Evolutionary conservation across 1,139 yeast genomes (phyloP), one percentile per base, ranked within the genome.

Genomic region (Yamadazyma atmosphaerica): DNA sequence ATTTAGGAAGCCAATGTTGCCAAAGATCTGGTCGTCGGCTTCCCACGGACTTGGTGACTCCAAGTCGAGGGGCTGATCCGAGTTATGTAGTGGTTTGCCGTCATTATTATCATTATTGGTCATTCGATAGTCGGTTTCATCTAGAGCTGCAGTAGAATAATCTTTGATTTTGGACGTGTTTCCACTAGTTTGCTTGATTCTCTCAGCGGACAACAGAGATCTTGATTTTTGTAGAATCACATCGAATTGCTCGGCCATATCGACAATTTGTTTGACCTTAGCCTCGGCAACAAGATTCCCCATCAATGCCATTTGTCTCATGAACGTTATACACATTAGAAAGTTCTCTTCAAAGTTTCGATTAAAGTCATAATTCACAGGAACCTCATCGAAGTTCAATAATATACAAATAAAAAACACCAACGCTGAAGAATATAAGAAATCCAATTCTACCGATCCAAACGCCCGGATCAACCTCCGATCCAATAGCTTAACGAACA

Each of bases 391-490:
- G 11, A 54, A 43, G 24, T 47, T 46, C 9, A 61, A 32, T 7
- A 60, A 40, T 19, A 58, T 32, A 19, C 60, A 52, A 13, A 61
- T 59, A 3, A 59, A 42, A 23, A 59, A 56, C 5, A 58, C 48
- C 32, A 60, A 46, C 4, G 59, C 43, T 11, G 52, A 45, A 13
- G 60, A 49, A 37, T 51, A 55, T 10, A 61, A 43, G 36, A 47
- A 60, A 40, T 61, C 66, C 35, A 60, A 46, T 24, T 61, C 66
- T 0, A 63, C 54, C 31, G 57, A 58, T 3, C 63, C 65, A 45
- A 56, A 61, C 2, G 49, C 45, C 31, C 62, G 37, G 12, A 60
- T 27, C 3, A 51, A 35, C 18, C 45, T 39, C 28, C 50, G 54
- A 13, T 52, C 52, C 41, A 55, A 49, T 17, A 58, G 38, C 14